Evolutionary conservation across 176 grass and related monocot species (phyloP), one percentile per base, ranked within the genome.

Genomic region (Paspalum vaginatum): DNA sequence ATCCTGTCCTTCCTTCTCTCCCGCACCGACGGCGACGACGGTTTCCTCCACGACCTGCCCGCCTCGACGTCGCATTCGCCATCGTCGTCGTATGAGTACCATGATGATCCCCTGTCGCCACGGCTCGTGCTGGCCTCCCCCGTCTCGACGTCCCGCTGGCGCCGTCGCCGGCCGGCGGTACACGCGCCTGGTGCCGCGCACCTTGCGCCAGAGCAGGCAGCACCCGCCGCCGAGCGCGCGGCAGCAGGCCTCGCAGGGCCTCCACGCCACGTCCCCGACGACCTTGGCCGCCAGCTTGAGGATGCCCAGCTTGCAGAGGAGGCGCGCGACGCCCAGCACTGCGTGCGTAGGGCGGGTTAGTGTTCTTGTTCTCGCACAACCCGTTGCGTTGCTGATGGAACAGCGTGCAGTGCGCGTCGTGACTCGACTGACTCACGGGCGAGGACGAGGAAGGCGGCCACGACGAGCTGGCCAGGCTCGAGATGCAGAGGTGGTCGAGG

Each of bases 401-500:
- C 32, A 32, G 32, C 3, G 32, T 32, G 32, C 32, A 32, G 32
- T 32, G 3, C 32, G 32, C 2, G 32, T 32, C 32, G 32, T 32
- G 32, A 3, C 16, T 32, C 32, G 32, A 7, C 20, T n/a, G 8
- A 58, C 84, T 83, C 72, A 90, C 87, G 56, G 52, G 76, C 50
- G 70, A 69, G 83, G 47, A 59, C 27, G 46, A 95, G 63, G 43
- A 87, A 6, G 8, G 42, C 24, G 8, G 81, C 82, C 39, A 81
- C 76, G 62, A 90, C 51, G 14, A 95, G 64, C 77, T 92, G 50
- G 55, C 60, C 11, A 95, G 11, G 65, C 75, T 95, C 7, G 75
- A 83, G 47, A 83, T 2, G 59, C 93, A 92, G 12, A 88, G 2
- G 81, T 95, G 66, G 64, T 95, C 81, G 24, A 95, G 22, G 75